Evolutionary conservation across 306 rosid species (phyloP), one percentile per base, ranked within the genome.

Genomic region (Mimosa bimucronata): DNA sequence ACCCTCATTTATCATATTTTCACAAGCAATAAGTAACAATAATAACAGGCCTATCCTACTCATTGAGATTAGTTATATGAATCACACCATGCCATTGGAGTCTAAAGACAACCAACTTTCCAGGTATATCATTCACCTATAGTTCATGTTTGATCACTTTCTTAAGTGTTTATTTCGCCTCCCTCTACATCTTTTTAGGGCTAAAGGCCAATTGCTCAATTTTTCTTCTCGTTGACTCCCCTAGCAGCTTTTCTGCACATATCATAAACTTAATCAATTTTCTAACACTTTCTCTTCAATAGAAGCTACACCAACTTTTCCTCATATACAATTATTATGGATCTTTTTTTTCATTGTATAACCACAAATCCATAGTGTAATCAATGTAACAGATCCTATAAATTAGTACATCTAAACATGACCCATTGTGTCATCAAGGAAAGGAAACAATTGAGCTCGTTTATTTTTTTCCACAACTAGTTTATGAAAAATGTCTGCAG

Each of bases 401-500:
- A n/a, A 74, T 58, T 23, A 31, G 19, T 30, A 50, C 28, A 18
- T 18, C 34, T 9, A 58, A 23, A 48, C 15, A 25, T 53, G 50
- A 66, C 29, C 16, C 55, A 58, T 15, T 62, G 13, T 44, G 34
- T 34, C 21, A 16, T 26, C 70, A 40, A 69, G 80, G 76, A 12
- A 55, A 40, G 28, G 61, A 71, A 42, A 79, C 9, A 67, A n/a
- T 15, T 6, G 46, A 62, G 29, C 30, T 7, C 19, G 61, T 25
- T 15, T 19, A 2, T n/a, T 76, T 42, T n/a, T 55, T 58, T 23
- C 48, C 31, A 8, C 19, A 12, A 53, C 60, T 6, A 3, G 11
- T 40, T n/a, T 40, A 41, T 28, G 76, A 69, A 69, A 44, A 50
- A 58, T 48, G 67, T 38, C 75, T 38, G 52, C 69, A 52, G 21